These are phyloP conservation scores for Globisporangium viniferum DNA, from an alignment of 352 stramenopile species.

Conservation along the genomic window DNA sequence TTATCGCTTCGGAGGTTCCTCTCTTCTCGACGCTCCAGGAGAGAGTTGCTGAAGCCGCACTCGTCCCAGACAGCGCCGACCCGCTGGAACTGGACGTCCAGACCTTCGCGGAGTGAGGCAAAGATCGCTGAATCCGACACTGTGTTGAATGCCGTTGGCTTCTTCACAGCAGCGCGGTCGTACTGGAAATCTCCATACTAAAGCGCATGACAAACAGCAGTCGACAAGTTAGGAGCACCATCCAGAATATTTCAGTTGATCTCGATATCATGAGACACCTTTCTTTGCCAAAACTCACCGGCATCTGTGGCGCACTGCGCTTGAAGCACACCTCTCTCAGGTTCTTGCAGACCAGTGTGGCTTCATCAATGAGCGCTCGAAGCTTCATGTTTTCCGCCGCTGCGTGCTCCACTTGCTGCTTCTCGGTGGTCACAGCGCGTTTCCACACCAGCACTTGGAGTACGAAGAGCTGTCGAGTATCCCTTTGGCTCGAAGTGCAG, in stretches of 20 bases:
- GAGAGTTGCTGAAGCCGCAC: slow-evolving; percentile 14
- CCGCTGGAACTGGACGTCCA: slow-evolving; percentile 23
- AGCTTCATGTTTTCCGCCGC: not conserved
- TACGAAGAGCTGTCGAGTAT: not conserved
- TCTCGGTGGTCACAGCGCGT: not conserved
- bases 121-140: slow-evolving; percentile 17
- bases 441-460: not conserved
- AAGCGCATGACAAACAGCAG: not conserved
- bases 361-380: slow-evolving; percentile 2
- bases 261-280: too few relatives aligned
- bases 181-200: not conserved
- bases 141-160: not conserved
- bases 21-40: not conserved
- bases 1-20: not conserved
- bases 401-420: not conserved
- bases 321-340: not conserved
- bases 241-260: too few relatives aligned
- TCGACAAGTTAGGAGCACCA: too few relatives aligned
- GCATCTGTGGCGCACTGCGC: not conserved
- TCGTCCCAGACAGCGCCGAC: slow-evolving; percentile 18
- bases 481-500: not conserved
- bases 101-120: slow-evolving; percentile 22
- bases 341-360: not conserved
- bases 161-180: not conserved
- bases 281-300: not conserved